Conservation (phyloP, 179 eudicot species). For the Corrigiola litoralis region DNA sequence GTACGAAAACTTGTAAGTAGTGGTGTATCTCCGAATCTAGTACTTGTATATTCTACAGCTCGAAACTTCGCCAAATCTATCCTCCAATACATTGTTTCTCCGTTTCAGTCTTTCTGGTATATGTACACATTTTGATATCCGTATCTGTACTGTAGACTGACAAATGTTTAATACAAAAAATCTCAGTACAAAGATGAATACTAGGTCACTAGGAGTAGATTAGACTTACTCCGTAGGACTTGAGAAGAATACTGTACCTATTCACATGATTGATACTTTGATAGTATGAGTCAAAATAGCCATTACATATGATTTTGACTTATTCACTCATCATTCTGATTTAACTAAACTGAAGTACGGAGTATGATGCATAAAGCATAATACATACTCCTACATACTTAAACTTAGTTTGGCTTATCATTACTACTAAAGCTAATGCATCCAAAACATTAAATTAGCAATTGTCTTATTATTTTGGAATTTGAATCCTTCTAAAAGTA, state of each 20-base stretch:
- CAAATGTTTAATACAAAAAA: not conserved
- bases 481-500: not conserved
- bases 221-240: not conserved
- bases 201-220: not conserved
- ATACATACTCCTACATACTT: no score
- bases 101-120: no score
- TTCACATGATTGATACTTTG: not conserved
- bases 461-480: no score
- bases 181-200: not conserved
- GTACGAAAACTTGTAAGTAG: no score
- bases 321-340: no score
- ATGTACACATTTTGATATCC: not conserved
- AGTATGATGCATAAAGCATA: not conserved
- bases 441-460: no score
- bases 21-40: no score
- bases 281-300: not conserved
- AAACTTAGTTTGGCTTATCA: no score
- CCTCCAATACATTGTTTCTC: no score
- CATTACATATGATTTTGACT: not conserved
- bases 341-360: not conserved
- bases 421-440: no score
- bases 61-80: no score
- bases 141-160: not conserved
- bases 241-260: not conserved
- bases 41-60: no score